These are phyloP conservation scores for Rhizophora mangle DNA, from an alignment of 345 rosid species.

Conservation along the genomic window DNA sequence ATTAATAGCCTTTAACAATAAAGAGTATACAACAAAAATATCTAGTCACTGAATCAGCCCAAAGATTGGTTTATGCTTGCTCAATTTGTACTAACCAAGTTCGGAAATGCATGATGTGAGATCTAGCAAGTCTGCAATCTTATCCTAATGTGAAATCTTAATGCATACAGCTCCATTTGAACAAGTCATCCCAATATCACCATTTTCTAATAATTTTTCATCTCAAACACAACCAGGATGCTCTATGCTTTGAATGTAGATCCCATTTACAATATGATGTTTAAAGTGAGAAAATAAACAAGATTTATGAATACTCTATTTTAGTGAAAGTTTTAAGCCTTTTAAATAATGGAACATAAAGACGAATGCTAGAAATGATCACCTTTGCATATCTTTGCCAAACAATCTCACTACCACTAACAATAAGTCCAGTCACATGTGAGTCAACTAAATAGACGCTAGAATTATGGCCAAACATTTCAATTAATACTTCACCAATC, in stretches of 20 bases:
- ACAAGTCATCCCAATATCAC: no score
- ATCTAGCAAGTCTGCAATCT: conserved; percentile 63
- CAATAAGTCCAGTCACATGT: conserved; percentile 82
- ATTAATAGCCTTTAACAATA: no score
- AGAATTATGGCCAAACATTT: conserved; percentile 39
- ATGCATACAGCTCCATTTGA: conserved; percentile 39
- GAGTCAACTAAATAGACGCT: conserved; percentile 85
- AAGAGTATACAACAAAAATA: no score
- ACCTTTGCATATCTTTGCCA: conserved; percentile 97
- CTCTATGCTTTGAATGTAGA: conserved; percentile 84
- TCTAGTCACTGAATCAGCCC: no score
- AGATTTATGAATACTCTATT: conserved; percentile 5
- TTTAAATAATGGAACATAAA: not conserved
- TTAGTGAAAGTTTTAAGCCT: not conserved
- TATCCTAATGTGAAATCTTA: conserved; percentile 64
- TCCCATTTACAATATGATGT: conserved; percentile 64
- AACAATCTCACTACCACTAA: conserved; percentile 89
- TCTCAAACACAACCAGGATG: conserved; percentile 99
- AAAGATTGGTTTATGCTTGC: conserved; percentile 47
- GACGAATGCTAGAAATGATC: conserved; percentile 18
- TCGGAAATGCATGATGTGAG: conserved; percentile 61
- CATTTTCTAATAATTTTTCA: conserved; percentile 68
- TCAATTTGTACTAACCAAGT: conserved; percentile 64
- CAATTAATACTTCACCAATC: conserved; percentile 77
- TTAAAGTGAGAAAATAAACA: conserved; percentile 9